Evolutionary conservation across 164 flowering plant species (phyloP).

Genomic region (Euptelea pleiosperma): DNA sequence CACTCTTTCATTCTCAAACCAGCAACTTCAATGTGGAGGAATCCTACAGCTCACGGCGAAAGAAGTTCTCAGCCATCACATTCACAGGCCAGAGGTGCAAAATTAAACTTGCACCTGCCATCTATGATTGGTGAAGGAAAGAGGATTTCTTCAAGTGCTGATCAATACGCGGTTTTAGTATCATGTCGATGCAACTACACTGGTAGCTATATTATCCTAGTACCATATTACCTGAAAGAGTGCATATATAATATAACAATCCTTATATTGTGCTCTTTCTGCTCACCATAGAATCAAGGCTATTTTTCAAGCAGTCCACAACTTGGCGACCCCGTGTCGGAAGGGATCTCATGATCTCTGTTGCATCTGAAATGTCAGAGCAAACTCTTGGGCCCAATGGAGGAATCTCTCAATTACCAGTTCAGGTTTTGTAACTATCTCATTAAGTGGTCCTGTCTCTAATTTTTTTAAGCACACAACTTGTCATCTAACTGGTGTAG

Average conservation of each 20-base stretch:
- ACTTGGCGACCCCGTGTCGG: constrained; percentile 76
- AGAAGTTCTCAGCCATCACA: constrained; percentile 39
- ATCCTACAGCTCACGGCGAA: constrained; percentile 34
- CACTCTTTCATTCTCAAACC: constrained; percentile 96
- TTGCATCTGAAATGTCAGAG: constrained; percentile 84
- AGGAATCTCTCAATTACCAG: constrained; percentile 67
- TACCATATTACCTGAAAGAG: neutral
- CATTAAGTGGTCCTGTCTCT: neutral
- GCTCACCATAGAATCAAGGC: constrained; percentile 57
- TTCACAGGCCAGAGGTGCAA: constrained; percentile 26
- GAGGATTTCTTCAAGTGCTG: constrained; percentile 32
- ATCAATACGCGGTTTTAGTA: constrained; percentile 76
- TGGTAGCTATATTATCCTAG: constrained; percentile 52
- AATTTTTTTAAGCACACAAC: neutral
- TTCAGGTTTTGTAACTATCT: constrained; percentile 51
- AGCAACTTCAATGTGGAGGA: constrained; percentile 53
- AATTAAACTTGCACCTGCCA: constrained; percentile 39
- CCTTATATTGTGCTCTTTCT: constrained; percentile 6
- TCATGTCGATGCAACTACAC: constrained; percentile 95
- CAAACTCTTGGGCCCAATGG: constrained; percentile 43
- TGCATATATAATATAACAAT: neutral
- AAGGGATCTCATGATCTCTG: constrained; percentile 89
- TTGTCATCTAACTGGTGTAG: constrained; percentile 14
- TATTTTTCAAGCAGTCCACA: constrained; percentile 81
- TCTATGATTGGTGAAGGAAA: constrained; percentile 37